Evolutionary conservation across 2,329 filamentous ascomycete species (phyloP).

Genomic region (Dactylellina cionopaga): DNA sequence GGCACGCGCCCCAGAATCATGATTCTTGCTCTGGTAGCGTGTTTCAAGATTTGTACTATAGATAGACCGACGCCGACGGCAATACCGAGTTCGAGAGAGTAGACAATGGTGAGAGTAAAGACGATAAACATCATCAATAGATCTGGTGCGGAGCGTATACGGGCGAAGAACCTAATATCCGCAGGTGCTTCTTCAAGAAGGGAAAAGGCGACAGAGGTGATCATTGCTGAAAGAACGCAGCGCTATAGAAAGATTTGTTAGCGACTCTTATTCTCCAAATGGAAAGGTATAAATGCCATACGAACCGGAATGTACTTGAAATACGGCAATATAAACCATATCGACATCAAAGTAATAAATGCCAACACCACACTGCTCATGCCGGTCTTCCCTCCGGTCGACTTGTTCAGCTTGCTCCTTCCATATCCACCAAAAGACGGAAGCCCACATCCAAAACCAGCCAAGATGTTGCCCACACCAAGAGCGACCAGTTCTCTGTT

Average conservation of each 20-base stretch:
- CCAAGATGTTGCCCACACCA: conserved; percentile 88
- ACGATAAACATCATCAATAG: conserved; percentile 88
- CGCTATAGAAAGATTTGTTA: conserved; percentile 15
- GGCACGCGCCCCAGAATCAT: conserved; percentile 93
- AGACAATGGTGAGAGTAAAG: conserved; percentile 91
- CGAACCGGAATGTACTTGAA: conserved; percentile 95
- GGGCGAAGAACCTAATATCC: conserved; percentile 88
- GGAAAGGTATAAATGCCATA: conserved; percentile 53
- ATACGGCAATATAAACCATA: conserved; percentile 84
- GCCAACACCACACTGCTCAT: conserved; percentile 92
- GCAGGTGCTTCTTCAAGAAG: conserved; percentile 94
- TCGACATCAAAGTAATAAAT: conserved; percentile 80
- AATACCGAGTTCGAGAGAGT: conserved; percentile 91
- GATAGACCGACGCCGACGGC: conserved; percentile 92
- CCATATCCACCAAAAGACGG: conserved; percentile 97
- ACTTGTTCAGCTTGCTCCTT: conserved; percentile 91
- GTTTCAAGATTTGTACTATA: conserved; percentile 85
- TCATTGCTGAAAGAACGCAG: conserved; percentile 84
- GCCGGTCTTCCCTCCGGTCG: conserved; percentile 88
- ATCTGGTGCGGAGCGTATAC: conserved; percentile 85
- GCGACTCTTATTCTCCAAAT: background rate
- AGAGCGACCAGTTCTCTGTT: conserved; percentile 94
- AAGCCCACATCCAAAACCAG: conserved; percentile 89
- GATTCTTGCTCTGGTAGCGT: conserved; percentile 90
- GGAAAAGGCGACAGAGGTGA: conserved; percentile 92